Conservation (phyloP, 441 rosid species). For the Erodium trifolium region DNA sequence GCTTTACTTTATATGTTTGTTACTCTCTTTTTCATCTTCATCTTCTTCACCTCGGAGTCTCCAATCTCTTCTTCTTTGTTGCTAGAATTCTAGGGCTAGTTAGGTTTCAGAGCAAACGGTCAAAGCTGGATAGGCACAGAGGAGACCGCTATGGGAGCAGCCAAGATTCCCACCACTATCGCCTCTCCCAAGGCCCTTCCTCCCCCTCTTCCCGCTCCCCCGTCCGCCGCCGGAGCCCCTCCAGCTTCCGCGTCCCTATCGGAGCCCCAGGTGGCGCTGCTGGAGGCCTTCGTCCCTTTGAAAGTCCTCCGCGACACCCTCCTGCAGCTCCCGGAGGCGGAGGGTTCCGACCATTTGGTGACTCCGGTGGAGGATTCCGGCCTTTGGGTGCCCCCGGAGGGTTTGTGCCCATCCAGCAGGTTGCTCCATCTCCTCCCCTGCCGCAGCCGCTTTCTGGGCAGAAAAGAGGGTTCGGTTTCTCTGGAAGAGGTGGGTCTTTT, state of each 20-base stretch:
- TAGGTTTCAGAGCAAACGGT: slow-evolving; percentile 14
- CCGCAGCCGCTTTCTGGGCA: slow-evolving; percentile 46
- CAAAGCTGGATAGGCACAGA: slow-evolving; percentile 76
- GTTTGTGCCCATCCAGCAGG: too few species aligned
- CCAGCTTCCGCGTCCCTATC: slow-evolving; percentile 32
- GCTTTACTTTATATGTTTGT: not conserved
- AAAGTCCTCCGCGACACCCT: slow-evolving; percentile 11
- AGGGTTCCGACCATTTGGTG: too few species aligned
- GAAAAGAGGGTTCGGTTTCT: slow-evolving; percentile 52
- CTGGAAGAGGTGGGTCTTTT: slow-evolving; percentile 38
- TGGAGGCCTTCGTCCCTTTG: not conserved
- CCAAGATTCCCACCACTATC: slow-evolving; percentile 23
- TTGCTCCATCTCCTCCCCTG: slow-evolving; percentile 26
- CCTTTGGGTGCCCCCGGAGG: too few species aligned
- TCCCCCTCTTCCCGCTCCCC: slow-evolving; percentile 15
- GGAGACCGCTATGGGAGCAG: slow-evolving; percentile 50
- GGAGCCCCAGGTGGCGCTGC: slow-evolving; percentile 14
- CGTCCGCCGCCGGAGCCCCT: slow-evolving; percentile 54
- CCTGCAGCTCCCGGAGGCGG: too few species aligned
- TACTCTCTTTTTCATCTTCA: too few species aligned
- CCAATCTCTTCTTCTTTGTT: not conserved
- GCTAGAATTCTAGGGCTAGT: slow-evolving; percentile 22
- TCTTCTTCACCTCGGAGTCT: too few species aligned
- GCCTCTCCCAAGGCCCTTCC: too few species aligned
- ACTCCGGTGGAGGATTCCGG: too few species aligned